phyloP scores from a whole-genome alignment of 192 early-diverging fungal genomes.

The Gorgonomyces haynaldii region DNA sequence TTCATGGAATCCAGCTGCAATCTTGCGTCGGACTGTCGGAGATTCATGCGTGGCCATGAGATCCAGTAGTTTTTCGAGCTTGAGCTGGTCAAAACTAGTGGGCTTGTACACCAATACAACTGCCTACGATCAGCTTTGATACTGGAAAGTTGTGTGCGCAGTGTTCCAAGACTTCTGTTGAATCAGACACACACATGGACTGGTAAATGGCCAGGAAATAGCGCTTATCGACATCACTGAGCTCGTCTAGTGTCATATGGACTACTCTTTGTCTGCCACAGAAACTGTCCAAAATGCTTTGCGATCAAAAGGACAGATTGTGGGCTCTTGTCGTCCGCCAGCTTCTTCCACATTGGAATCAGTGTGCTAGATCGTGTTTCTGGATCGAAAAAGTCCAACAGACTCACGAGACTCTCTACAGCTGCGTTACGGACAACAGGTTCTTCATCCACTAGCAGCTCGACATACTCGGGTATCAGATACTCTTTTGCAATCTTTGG shows the following conservation, averaged over 20 bases:
- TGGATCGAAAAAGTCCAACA: slow-evolving; percentile 31
- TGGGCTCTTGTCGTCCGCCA: slow-evolving; percentile 27
- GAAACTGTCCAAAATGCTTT: slow-evolving; percentile 26
- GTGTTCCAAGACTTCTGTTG: slow-evolving; percentile 16
- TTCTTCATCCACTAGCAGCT: slow-evolving; percentile 44
- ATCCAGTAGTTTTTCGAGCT: slow-evolving; percentile 23
- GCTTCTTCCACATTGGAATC: slow-evolving; percentile 33
- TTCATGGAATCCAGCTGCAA: slow-evolving; percentile 21
- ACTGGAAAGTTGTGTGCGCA: slow-evolving; percentile 44
- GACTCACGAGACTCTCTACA: slow-evolving; percentile 25
- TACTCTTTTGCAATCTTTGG: slow-evolving; percentile 12
- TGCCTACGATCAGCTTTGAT: slow-evolving; percentile 1
- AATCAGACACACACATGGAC: slow-evolving; percentile 11
- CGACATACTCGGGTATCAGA: slow-evolving; percentile 32
- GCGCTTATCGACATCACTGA: slow-evolving; percentile 20
- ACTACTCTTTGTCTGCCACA: slow-evolving; percentile 27
- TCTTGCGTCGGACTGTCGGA: slow-evolving; percentile 15
- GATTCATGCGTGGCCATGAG: slow-evolving; percentile 15
- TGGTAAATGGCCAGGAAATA: slow-evolving; percentile 34
- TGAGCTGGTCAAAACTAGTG: slow-evolving; percentile 16
- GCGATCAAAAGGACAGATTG: slow-evolving; percentile 21
- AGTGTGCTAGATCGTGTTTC: slow-evolving; percentile 22
- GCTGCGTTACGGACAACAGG: slow-evolving; percentile 30
- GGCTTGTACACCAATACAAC: slow-evolving; percentile 1
- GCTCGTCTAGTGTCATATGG: slow-evolving; percentile 12